phyloP scores from a whole-genome alignment of 192 early-diverging fungal genomes.

The Coemansia sp. region DNA sequence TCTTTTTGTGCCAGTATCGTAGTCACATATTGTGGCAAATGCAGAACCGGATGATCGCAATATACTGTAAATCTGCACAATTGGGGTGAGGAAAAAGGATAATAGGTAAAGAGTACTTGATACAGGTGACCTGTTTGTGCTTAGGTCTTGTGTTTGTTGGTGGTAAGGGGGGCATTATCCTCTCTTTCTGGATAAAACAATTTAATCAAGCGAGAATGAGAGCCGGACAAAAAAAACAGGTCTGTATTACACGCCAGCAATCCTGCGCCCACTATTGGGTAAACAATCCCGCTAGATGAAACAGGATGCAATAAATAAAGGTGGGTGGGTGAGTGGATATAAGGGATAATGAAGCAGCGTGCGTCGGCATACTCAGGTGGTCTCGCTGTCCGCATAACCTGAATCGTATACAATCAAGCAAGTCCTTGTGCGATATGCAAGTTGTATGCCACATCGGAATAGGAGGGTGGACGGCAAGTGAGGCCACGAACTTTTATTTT shows the following conservation, averaged over 20 bases:
- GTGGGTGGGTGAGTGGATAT: too few relatives aligned
- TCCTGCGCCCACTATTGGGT: slow-evolving; percentile 4
- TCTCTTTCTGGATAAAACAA: background rate
- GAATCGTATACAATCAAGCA: too few relatives aligned
- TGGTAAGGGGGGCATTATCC: background rate
- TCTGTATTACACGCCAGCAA: slow-evolving; percentile 1
- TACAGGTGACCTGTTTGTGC: slow-evolving; percentile 3
- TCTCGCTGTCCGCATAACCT: background rate
- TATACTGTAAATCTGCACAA: background rate
- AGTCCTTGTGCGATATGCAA: too few relatives aligned
- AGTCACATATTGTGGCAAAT: background rate
- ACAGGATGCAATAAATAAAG: background rate
- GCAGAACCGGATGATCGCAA: background rate
- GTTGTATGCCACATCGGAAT: too few relatives aligned
- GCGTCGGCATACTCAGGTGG: background rate
- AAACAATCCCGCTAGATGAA: background rate
- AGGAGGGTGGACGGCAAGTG: background rate
- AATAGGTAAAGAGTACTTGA: background rate
- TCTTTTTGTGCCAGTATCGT: background rate
- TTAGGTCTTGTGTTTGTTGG: background rate
- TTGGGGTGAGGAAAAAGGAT: background rate
- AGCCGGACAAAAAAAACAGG: background rate
- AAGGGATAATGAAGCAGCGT: background rate
- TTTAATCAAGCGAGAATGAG: background rate
- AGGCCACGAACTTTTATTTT: background rate